Evolutionary conservation across 305 asterid species (phyloP), one percentile per base, ranked within the genome.

Genomic region (Stenogyne calaminthoides): DNA sequence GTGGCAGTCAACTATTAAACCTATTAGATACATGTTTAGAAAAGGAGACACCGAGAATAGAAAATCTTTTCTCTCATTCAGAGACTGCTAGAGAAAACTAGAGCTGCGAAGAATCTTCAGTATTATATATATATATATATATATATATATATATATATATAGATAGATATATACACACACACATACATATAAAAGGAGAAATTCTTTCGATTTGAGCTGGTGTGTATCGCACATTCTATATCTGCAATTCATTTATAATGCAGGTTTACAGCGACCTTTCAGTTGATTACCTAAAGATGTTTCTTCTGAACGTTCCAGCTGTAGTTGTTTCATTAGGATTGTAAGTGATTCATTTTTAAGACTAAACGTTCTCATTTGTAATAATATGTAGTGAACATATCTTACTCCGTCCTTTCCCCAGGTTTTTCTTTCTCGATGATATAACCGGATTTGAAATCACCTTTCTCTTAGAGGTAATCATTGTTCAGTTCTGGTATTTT

Each of bases 371-470:
- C 22, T 6, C 56, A 15, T 49, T 15, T 49, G 56, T 15, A 1
- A 49, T 49, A 15, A 15, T 3, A 3, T 49, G 22, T 49, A 49
- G 11, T 49, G 3, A 16, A 49, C 56, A 6, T 49, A 49, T 7
- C 1, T 49, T 7, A 15, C 22, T 15, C 22, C 56, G 6, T 49
- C 56, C 22, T 49, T 9, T 49, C 22, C 15, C 4, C 73, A 94
- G 99, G 91, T 94, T 94, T 65, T 94, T 94, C 89, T 94, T 94
- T 87, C 96, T 94, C n/a, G 99, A 92, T 73, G 99, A 94, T 84
- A 58, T 94, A 82, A 94, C 99, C 57, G 99, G 99, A 69, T 94
- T 94, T 8, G 99, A 94, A 77, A 87, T 94, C 81, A 88, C 99
- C 18, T 92, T 90, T 77, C 97, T 90, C 69, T 82, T 94, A 80